Base-by-base conservation (phyloP, 106 monocot species). In the Acorus gramineus region DNA sequence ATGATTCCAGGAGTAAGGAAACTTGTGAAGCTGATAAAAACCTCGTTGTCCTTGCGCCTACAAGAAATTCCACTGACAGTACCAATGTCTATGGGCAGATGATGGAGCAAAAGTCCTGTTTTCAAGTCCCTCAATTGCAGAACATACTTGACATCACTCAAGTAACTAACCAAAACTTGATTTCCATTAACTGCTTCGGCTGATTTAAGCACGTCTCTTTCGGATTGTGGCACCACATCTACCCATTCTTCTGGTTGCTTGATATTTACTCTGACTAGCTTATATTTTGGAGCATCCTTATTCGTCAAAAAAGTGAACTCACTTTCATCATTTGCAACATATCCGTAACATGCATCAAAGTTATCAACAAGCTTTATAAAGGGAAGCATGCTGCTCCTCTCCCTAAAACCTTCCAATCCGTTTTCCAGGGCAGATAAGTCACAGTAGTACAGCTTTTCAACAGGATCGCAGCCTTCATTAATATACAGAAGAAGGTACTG, bases 251-350 rank as follows among this genome's bases (percentile, higher is more conserved):
- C 79, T 14, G 88, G 83, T 62, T 76, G 13, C 7, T 75, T 81
- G 14, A 98, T 54, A 66, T 98, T 64, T 45, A 89, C 85, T 11
- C 88, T 72, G 8, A 92, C 85, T 64, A 98, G 56, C 47, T 87
- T 98, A 52, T 82, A 71, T 63, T 65, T 88, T 57, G 98, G 85
- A 73, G 98, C 85, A 54, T 73, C 69, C 76, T 88, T 92, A 69
- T 98, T 98, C 52, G 92, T 85, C 14, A 88, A 61, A 65, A 98
- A 98, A 14, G 88, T 98, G 59, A 98, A 98, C 62, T 77, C 69
- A 6, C 72, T 73, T 46, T 67, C 79, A 76, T 92, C 83, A 80
- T 98, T 98, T 28, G 98, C 69, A 8, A 92, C 69, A 60, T 55
- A 49, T n/a, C 55, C 53, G 63, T 98, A 85, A 5, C 70, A 61